Conservation (phyloP, 305 asterid genomes). For the Nicotiana rustica region DNA sequence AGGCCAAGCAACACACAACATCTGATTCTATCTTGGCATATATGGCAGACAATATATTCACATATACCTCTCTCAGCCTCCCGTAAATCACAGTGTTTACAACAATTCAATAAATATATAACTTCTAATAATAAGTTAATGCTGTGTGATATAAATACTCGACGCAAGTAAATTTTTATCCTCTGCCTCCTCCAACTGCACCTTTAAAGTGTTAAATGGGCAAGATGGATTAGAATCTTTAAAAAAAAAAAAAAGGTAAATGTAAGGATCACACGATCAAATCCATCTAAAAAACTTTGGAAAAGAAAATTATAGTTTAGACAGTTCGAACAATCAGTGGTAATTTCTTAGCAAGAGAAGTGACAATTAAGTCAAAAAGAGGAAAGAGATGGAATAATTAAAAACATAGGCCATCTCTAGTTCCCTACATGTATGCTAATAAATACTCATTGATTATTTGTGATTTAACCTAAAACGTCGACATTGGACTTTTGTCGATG, state of each 20-base stretch:
- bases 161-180: neutral
- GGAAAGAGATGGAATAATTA: neutral
- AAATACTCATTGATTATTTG: too few relatives aligned
- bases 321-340: neutral
- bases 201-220: neutral
- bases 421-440: neutral
- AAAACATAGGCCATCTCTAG: neutral
- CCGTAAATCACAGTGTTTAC: too few relatives aligned
- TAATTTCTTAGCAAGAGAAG: conserved; percentile 6
- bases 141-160: neutral
- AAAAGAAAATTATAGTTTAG: neutral
- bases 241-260: neutral
- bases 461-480: neutral
- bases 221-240: neutral
- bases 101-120: too few relatives aligned
- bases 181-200: neutral
- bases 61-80: too few relatives aligned
- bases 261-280: neutral
- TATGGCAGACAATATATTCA: neutral
- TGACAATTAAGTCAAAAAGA: conserved; percentile 29
- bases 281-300: neutral
- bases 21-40: conserved; percentile 5
- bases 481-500: conserved; percentile 4
- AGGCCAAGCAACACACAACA: conserved; percentile 45
- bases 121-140: too few relatives aligned